Conservation (phyloP, 805 yeast species). For the Nakazawaea ambrosiae region DNA sequence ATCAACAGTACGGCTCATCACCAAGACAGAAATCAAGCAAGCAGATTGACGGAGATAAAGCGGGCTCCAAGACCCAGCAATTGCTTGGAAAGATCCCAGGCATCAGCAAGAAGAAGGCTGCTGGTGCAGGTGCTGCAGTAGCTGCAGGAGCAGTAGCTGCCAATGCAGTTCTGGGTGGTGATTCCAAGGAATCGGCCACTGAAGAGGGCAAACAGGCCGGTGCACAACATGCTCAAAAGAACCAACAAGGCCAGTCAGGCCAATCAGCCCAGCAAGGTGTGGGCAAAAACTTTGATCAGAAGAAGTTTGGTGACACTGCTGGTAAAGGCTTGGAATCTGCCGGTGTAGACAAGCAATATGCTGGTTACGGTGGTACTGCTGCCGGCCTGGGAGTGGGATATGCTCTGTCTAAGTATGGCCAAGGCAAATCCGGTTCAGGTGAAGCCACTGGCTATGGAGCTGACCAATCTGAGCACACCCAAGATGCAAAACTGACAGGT, state of each 20-base stretch:
- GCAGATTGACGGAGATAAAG: slow-evolving; percentile 1
- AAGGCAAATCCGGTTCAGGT: neutral
- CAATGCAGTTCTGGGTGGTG: slow-evolving; percentile 2
- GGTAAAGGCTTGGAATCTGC: slow-evolving; percentile 4
- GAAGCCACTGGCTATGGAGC: neutral
- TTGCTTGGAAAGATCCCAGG: slow-evolving; percentile 8
- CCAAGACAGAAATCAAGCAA: neutral
- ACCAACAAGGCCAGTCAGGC: neutral
- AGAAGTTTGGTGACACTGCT: slow-evolving; percentile 2
- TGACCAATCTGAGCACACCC: neutral
- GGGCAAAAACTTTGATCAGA: neutral
- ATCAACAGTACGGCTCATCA: neutral
- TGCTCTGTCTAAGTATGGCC: slow-evolving; percentile 1
- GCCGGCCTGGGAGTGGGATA: slow-evolving; percentile 4
- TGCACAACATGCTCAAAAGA: neutral
- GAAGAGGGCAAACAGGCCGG: slow-evolving; percentile 1
- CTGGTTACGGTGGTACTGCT: slow-evolving; percentile 4
- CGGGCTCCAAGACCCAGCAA: slow-evolving; percentile 4
- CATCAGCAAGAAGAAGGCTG: slow-evolving; percentile 2
- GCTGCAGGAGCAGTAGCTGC: slow-evolving; percentile 8
- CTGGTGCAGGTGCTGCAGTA: slow-evolving; percentile 4
- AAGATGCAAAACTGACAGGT: neutral
- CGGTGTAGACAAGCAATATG: neutral
- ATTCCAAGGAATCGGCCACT: slow-evolving; percentile 1
- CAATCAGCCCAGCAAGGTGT: neutral